Evolutionary conservation across 305 asterid genomes (phyloP).

Genomic region (Solanum aculeatissimum): DNA sequence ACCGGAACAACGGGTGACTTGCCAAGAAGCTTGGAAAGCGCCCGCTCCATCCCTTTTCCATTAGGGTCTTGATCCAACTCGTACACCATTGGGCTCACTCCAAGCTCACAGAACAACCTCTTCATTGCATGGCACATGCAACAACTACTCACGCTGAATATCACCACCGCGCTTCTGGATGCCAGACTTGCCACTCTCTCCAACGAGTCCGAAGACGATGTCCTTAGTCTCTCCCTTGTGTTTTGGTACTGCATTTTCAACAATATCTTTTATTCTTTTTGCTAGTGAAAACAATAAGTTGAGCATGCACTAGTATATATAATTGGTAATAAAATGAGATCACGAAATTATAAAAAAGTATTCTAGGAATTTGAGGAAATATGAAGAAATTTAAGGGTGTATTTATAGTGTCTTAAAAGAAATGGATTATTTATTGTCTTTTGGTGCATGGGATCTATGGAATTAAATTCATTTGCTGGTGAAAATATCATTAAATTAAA

Average conservation of each 20-base stretch:
- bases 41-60: slow-evolving; percentile 31
- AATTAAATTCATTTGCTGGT: neutral
- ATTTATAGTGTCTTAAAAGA: neutral
- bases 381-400: neutral
- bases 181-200: slow-evolving; percentile 31
- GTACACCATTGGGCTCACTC: slow-evolving; percentile 26
- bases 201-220: slow-evolving; percentile 13
- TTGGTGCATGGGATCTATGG: neutral
- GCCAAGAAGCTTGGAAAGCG: slow-evolving; percentile 20
- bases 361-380: neutral
- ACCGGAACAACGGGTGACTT: slow-evolving; percentile 26
- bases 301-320: neutral
- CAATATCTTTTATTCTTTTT: neutral
- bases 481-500: neutral
- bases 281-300: neutral
- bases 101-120: slow-evolving; percentile 32
- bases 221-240: neutral
- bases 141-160: slow-evolving; percentile 28
- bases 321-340: neutral
- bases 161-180: slow-evolving; percentile 31
- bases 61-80: slow-evolving; percentile 31
- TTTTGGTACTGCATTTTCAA: slow-evolving; percentile 12
- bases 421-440: neutral
- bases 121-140: slow-evolving; percentile 45
- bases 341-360: too few species aligned